A percentile compares a stretch with the other conserved stretches of the same genome.
phyloP scores from a whole-genome alignment of 805 yeast species.

The Teunomyces panamensis region DNA sequence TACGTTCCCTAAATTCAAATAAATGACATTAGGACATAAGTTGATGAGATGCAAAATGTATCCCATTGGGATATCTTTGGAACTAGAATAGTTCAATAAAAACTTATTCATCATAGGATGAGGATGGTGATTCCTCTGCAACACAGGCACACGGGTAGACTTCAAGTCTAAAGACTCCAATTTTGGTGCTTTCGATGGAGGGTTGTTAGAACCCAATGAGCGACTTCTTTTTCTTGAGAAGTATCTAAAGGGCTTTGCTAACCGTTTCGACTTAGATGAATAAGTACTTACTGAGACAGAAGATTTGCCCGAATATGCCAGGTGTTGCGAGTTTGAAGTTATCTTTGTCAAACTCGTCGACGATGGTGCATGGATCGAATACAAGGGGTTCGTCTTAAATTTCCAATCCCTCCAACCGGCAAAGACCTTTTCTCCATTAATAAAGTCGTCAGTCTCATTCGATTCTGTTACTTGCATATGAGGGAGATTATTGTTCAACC shows the following conservation, averaged over 20 bases:
- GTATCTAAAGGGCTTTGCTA: constrained; percentile 19
- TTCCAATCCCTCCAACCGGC: constrained; percentile 97
- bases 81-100: constrained; percentile 57
- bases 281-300: constrained; percentile 13
- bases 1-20: constrained; percentile 57
- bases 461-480: neutral
- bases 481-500: constrained; percentile 1
- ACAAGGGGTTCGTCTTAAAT: constrained; percentile 67
- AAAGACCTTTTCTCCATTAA: constrained; percentile 30
- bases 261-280: constrained; percentile 13
- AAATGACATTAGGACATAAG: constrained; percentile 60
- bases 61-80: constrained; percentile 81
- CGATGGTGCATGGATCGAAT: constrained; percentile 31
- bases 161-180: neutral
- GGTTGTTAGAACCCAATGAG: constrained; percentile 2
- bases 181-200: constrained; percentile 2
- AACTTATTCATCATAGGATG: constrained; percentile 67
- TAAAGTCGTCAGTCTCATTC: neutral
- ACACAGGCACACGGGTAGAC: neutral
- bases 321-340: constrained; percentile 13
- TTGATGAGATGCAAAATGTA: constrained; percentile 63
- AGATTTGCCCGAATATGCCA: constrained; percentile 14
- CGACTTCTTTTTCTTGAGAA: constrained; percentile 12
- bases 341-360: constrained; percentile 13
- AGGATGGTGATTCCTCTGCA: constrained; percentile 3